Percentiles rank a stretch among this genome's conserved stretches.
phyloP scores from a whole-genome alignment of 306 rosid species.

The Carpinus fangiana region DNA sequence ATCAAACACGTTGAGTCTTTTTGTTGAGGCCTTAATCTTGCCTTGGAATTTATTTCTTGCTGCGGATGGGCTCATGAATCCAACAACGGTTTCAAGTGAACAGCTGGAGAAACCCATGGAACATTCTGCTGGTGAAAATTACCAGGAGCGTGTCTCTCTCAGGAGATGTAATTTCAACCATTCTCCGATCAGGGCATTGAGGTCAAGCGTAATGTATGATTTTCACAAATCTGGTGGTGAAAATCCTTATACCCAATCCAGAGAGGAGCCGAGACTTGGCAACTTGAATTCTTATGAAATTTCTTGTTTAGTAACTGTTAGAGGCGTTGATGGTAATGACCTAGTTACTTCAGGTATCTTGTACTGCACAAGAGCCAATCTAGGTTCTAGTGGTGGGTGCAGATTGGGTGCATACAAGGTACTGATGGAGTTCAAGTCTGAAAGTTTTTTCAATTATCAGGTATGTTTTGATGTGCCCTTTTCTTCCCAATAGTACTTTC shows the following conservation, averaged over 20 bases:
- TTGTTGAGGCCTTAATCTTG: slow-evolving; percentile 69
- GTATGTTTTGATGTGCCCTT: slow-evolving; percentile 37
- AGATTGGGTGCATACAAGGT: slow-evolving; percentile 50
- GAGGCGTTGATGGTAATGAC: slow-evolving; percentile 36
- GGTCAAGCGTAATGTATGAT: slow-evolving; percentile 33
- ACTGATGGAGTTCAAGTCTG: slow-evolving; percentile 70
- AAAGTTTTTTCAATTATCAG: slow-evolving; percentile 62
- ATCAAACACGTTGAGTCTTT: slow-evolving; percentile 49
- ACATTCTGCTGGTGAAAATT: slow-evolving; percentile 26
- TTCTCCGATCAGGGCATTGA: slow-evolving; percentile 27
- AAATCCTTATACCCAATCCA: slow-evolving; percentile 37
- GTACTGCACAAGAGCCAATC: slow-evolving; percentile 31
- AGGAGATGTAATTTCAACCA: slow-evolving; percentile 56
- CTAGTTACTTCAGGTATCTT: slow-evolving; percentile 47
- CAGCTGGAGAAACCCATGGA: slow-evolving; percentile 37
- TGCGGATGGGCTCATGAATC: slow-evolving; percentile 29
- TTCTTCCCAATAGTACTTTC: neutral
- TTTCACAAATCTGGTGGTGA: slow-evolving; percentile 34
- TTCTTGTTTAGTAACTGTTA: slow-evolving; percentile 55
- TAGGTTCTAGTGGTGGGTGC: slow-evolving; percentile 31
- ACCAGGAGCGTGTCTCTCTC: slow-evolving; percentile 32
- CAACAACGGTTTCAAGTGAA: slow-evolving; percentile 39
- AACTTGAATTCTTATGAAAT: slow-evolving; percentile 42
- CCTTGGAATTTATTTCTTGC: slow-evolving; percentile 59
- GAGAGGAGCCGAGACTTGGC: slow-evolving; percentile 30